A percentile compares a stretch with the other conserved stretches of the same genome.
Conservation (phyloP, 148 eudicot genomes). For the Rhododendron ferrugineum region DNA sequence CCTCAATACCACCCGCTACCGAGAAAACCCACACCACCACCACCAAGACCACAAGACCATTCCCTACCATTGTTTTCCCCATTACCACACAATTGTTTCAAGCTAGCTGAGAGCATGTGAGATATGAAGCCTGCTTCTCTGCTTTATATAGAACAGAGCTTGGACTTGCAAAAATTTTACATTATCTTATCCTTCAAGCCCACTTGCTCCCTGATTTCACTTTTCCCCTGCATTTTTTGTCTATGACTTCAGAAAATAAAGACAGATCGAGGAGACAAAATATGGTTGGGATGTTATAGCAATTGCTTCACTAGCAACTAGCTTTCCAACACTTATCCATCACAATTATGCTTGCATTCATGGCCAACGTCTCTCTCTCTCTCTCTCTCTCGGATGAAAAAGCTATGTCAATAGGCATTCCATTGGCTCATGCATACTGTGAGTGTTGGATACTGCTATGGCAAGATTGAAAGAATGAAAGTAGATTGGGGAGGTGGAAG, state of each 20-base stretch:
- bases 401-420: not conserved
- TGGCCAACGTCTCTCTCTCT: not conserved
- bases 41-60: constrained; percentile 4
- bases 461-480: not conserved
- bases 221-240: not conserved
- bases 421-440: not conserved
- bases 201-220: constrained; percentile 1
- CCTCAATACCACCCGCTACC: not conserved
- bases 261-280: not conserved
- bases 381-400: constrained; percentile 9
- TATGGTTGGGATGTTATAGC: not conserved
- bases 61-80: not conserved
- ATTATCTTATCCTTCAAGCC: not conserved
- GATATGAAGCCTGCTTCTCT: not conserved
- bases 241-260: not conserved
- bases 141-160: constrained; percentile 2
- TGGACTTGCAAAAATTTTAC: not conserved
- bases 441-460: not conserved
- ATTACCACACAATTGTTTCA: not conserved
- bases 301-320: not conserved
- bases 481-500: not conserved
- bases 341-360: constrained; percentile 1
- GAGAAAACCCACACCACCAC: not conserved
- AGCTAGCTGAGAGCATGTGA: not conserved
- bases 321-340: not conserved